Evolutionary conservation across 768 basidiomycete genomes (phyloP).

Genomic region (Sporobolomyces roseus): DNA sequence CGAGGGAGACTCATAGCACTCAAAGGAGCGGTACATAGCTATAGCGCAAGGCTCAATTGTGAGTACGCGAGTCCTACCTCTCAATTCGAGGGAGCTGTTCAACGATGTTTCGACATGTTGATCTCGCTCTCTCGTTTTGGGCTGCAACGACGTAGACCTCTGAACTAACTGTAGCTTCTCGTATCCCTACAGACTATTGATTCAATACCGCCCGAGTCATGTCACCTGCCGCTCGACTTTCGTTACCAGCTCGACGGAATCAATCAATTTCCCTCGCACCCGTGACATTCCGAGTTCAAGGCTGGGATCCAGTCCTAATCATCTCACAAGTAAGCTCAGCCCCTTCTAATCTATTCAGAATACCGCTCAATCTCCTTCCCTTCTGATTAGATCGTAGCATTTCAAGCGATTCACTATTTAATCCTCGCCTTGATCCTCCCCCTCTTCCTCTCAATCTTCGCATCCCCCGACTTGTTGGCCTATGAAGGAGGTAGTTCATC

Average conservation of each 20-base stretch:
- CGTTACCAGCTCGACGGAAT: conserved; percentile 7
- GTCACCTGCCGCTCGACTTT: conserved; percentile 37
- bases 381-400: conserved; percentile 69
- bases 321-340: conserved; percentile 65
- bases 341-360: neutral
- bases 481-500: conserved; percentile 49
- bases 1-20: no score
- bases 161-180: no score
- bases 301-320: conserved; percentile 86
- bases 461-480: conserved; percentile 45
- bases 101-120: no score
- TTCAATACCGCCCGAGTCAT: neutral
- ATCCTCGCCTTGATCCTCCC: conserved; percentile 78
- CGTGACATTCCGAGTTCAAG: conserved; percentile 48
- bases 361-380: no score
- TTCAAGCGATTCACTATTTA: conserved; percentile 92
- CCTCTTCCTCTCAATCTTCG: conserved; percentile 66
- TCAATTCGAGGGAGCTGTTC: no score
- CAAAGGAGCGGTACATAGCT: no score
- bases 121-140: no score
- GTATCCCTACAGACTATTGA: no score
- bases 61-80: no score
- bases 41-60: no score
- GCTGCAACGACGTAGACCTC: no score
- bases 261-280: conserved; percentile 17